These are phyloP conservation scores for Polysphondylium violaceum DNA, from an alignment of 78 protist genomes.

Conservation along the genomic window DNA sequence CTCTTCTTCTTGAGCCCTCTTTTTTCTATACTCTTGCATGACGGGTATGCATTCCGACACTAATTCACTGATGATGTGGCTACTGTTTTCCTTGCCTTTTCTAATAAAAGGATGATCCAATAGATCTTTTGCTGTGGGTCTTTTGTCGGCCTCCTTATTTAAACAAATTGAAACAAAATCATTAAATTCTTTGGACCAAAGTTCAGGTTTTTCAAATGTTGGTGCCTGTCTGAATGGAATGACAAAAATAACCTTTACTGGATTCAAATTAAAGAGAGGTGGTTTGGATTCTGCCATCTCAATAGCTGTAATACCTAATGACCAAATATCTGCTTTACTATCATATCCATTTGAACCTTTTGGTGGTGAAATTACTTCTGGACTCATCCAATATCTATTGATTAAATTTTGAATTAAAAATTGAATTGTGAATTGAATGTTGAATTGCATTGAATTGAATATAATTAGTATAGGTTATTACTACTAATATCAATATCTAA, in stretches of 20 bases:
- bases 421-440: background rate
- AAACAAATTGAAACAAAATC: constrained; percentile 63
- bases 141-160: constrained; percentile 66
- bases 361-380: constrained; percentile 86
- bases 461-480: background rate
- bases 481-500: background rate
- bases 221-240: constrained; percentile 88
- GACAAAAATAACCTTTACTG: constrained; percentile 87
- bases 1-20: constrained; percentile 65
- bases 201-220: constrained; percentile 62
- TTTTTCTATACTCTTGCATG: constrained; percentile 60
- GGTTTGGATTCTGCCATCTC: constrained; percentile 92
- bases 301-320: constrained; percentile 92
- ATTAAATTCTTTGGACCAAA: constrained; percentile 75
- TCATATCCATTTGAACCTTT: constrained; percentile 60
- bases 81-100: constrained; percentile 21
- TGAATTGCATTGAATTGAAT: background rate
- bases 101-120: constrained; percentile 54
- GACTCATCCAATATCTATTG: constrained; percentile 82
- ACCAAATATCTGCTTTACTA: constrained; percentile 91
- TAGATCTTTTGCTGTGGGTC: constrained; percentile 62
- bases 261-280: constrained; percentile 87
- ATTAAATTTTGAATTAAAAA: background rate
- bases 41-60: constrained; percentile 58
- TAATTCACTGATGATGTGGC: constrained; percentile 26